Conservation (phyloP, 2,329 filamentous ascomycete species). For the Penicillium griseofulvum region DNA sequence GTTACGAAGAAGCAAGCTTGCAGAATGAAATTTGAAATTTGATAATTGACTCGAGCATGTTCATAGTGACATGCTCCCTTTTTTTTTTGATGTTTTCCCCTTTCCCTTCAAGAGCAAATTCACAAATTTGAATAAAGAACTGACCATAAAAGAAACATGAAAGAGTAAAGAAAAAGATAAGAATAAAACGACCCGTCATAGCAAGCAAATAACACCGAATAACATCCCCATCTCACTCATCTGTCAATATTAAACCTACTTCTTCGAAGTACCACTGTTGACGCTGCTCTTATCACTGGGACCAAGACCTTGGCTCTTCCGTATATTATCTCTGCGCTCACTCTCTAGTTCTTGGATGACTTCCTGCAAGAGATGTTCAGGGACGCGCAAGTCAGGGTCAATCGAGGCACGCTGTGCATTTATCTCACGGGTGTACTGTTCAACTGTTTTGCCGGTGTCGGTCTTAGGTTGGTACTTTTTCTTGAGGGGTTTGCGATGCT, state of each 20-base stretch:
- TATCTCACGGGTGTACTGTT: constrained; percentile 3
- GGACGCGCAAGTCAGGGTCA: not conserved
- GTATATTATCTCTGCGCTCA: not conserved
- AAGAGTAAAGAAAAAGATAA: not conserved
- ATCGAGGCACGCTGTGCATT: not conserved
- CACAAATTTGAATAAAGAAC: not conserved
- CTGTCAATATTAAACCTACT: not conserved
- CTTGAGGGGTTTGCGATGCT: constrained; percentile 5
- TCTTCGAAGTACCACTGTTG: not conserved
- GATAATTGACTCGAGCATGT: not conserved
- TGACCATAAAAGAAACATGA: not conserved
- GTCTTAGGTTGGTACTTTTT: constrained; percentile 4
- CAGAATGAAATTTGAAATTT: not conserved
- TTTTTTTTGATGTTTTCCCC: not conserved
- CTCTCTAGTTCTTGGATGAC: constrained; percentile 1
- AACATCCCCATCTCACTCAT: not conserved
- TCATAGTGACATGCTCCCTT: not conserved
- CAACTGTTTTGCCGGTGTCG: constrained; percentile 2
- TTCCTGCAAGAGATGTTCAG: not conserved
- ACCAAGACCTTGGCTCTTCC: not conserved
- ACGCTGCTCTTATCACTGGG: not conserved
- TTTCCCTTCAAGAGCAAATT: not conserved
- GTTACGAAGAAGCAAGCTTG: not conserved
- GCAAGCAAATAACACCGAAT: not conserved
- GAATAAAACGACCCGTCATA: not conserved